phyloP scores from a whole-genome alignment of 331 rosid genomes.

The Phaseolus coccineus region DNA sequence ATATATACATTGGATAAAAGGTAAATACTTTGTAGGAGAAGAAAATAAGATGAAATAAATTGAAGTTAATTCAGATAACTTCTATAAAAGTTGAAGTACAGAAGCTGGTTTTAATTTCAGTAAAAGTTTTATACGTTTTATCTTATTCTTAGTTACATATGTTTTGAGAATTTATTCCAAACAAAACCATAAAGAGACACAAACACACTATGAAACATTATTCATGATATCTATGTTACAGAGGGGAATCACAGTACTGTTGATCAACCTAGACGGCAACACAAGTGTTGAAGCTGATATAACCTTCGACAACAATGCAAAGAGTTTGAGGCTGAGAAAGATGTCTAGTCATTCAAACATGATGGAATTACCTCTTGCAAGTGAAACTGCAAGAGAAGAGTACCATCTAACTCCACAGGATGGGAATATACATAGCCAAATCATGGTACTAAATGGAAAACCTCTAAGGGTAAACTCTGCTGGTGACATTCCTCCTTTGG shows the following conservation, averaged over 20 bases:
- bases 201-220: slow-evolving; percentile 31
- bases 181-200: background rate
- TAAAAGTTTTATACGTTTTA: background rate
- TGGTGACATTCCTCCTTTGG: slow-evolving; percentile 72
- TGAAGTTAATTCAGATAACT: background rate
- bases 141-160: background rate
- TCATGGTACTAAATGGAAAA: slow-evolving; percentile 74
- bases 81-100: background rate
- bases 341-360: slow-evolving; percentile 31
- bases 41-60: background rate
- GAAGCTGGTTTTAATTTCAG: background rate
- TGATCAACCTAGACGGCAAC: slow-evolving; percentile 72
- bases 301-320: slow-evolving; percentile 35
- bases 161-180: background rate
- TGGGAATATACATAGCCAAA: slow-evolving; percentile 82
- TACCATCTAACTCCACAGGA: slow-evolving; percentile 78
- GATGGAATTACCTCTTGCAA: slow-evolving; percentile 39
- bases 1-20: background rate
- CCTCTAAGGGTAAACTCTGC: slow-evolving; percentile 59
- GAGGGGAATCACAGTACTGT: slow-evolving; percentile 78
- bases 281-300: slow-evolving; percentile 54
- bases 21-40: background rate
- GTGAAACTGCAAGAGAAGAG: slow-evolving; percentile 67
- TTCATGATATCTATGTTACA: slow-evolving; percentile 47
- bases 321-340: slow-evolving; percentile 52